phyloP scores from a whole-genome alignment of 2,329 filamentous ascomycete species.

The Diaporthe ilicicola region DNA sequence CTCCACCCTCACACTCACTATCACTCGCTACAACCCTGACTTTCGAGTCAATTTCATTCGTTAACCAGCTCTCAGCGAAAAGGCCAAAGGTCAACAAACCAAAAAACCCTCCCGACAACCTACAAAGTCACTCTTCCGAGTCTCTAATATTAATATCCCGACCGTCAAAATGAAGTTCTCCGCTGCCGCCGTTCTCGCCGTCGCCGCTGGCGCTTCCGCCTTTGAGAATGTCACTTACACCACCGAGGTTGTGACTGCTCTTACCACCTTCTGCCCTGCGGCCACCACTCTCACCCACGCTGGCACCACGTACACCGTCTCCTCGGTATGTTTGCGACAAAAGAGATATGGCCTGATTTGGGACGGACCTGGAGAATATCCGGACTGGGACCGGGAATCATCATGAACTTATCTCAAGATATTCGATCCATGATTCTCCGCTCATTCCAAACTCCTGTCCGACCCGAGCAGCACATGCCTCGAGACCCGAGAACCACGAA shows the following conservation, averaged over 20 bases:
- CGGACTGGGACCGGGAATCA: constrained; percentile 4
- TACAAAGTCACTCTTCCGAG: constrained; percentile 40
- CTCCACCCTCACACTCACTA: constrained; percentile 58
- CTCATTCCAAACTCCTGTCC: background rate
- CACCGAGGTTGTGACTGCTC: constrained; percentile 72
- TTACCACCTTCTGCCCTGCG: constrained; percentile 77
- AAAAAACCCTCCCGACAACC: constrained; percentile 43
- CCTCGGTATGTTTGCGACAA: constrained; percentile 55
- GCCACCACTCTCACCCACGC: constrained; percentile 71
- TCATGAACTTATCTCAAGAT: background rate
- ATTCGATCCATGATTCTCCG: background rate
- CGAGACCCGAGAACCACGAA: background rate
- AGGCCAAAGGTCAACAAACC: constrained; percentile 42
- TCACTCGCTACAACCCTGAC: constrained; percentile 55
- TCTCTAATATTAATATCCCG: constrained; percentile 51
- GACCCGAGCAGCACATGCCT: background rate
- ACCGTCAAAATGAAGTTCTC: constrained; percentile 73
- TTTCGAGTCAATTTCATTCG: constrained; percentile 68
- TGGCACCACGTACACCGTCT: constrained; percentile 74
- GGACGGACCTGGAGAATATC: background rate
- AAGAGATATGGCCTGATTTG: background rate
- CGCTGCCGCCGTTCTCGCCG: constrained; percentile 60
- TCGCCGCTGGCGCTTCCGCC: constrained; percentile 56
- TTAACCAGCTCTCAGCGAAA: constrained; percentile 45
- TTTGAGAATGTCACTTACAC: constrained; percentile 61